These are phyloP conservation scores for Ilyonectria sp. DNA, from an alignment of 2,329 filamentous ascomycete genomes.

Conservation along the genomic window DNA sequence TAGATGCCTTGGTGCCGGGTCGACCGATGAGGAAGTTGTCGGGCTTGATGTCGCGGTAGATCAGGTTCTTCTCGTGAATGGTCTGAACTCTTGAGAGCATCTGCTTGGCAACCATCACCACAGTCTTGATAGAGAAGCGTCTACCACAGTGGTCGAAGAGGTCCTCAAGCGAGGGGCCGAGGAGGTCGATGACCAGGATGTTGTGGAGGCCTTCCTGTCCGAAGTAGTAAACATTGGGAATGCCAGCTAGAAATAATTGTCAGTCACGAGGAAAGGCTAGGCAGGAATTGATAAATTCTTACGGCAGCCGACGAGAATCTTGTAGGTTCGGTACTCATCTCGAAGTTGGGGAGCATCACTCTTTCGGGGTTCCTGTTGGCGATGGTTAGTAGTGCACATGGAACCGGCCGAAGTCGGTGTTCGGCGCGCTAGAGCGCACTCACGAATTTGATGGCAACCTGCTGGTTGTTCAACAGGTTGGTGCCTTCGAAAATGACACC, in stretches of 20 bases:
- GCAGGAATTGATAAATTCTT: constrained; percentile 59
- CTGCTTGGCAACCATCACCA: constrained; percentile 99
- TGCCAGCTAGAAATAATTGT: constrained; percentile 77
- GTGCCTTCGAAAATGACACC: constrained; percentile 99
- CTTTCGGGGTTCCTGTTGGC: constrained; percentile 91
- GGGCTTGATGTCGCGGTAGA: constrained; percentile 99
- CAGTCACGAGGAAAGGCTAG: constrained; percentile 52
- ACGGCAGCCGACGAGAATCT: constrained; percentile 99
- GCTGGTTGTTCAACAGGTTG: constrained; percentile 98
- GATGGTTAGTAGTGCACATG: constrained; percentile 26
- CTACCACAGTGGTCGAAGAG: constrained; percentile 98
- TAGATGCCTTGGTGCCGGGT: constrained; percentile 92
- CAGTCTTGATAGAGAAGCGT: constrained; percentile 96
- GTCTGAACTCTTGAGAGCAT: constrained; percentile 95
- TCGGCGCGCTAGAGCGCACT: constrained; percentile 51
- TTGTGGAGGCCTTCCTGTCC: constrained; percentile 99
- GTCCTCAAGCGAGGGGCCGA: constrained; percentile 95
- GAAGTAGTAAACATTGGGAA: constrained; percentile 99
- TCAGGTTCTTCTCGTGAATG: constrained; percentile 99
- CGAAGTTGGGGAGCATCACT: constrained; percentile 97
- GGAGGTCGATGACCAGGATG: constrained; percentile 96
- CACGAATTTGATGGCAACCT: constrained; percentile 99
- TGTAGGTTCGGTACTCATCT: constrained; percentile 99
- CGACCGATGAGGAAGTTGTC: constrained; percentile 99
- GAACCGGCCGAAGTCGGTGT: not conserved